Base-by-base conservation (phyloP, 306 rosid species). In the Trifolium fragiferum region DNA sequence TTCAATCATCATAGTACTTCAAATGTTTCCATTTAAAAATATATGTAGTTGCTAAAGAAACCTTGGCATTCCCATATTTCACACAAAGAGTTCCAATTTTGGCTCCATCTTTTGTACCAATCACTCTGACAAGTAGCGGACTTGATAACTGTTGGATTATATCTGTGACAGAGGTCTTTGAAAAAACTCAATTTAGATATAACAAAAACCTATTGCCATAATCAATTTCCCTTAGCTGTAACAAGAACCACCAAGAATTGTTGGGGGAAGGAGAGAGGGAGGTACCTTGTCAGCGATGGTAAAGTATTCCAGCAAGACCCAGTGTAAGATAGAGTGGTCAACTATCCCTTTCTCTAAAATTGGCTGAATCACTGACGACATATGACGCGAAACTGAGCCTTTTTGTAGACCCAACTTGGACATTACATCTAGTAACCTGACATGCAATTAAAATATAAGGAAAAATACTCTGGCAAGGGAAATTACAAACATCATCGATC, bases 311-410 rank as follows among this genome's bases (percentile, higher is more conserved):
- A 86, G 68, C 78, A 94, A 70, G 79, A 89, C 64, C 82, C 87
- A 86, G 82, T 94, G 99, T 75, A 92, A 67, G 81, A 94, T 90
- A 81, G 97, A 90, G 78, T 94, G 97, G 58, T 94, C 97, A 80
- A 94, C 90, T 75, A 94, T 91, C 84, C 97, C 97, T 84, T 94
- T 94, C 81, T 94, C 99, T 73, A 94, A 79, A 86, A 94, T 92
- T 37, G 99, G 99, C 70, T 90, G 96, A 79, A 94, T 85, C 73
- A 92, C 89, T 23, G 89, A 74, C 0, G 82, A 44, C 96, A 94
- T 94, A 81, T 92, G 92, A 80, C 92, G 84, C 18, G 87, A 44
- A 84, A 94, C 99, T 10, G 96, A 86, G 58, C 86, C 81, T 86
- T 90, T 94, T 66, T 87, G 89, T 43, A 94, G 90, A 75, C 80